Evolutionary conservation across 345 rosid genomes (phyloP).

Genomic region (Fremontodendron californicum): DNA sequence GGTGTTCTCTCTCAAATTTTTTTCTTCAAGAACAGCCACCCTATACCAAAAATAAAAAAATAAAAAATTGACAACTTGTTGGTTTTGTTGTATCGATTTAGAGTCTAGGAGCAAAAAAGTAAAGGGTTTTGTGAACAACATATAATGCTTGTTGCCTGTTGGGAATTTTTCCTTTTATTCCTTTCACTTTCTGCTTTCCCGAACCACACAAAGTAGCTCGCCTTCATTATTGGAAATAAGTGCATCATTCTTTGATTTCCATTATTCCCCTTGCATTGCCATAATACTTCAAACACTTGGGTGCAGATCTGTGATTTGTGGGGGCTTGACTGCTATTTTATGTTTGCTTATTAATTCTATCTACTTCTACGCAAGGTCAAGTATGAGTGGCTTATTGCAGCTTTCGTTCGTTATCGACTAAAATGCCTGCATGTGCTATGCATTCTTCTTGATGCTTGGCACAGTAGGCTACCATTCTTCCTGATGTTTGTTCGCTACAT

Average conservation of each 20-base stretch:
- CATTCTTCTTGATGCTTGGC: slow-evolving; percentile 70
- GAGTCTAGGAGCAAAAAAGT: background rate
- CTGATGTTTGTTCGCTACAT: slow-evolving; percentile 54
- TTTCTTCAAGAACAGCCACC: background rate
- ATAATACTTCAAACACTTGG: background rate
- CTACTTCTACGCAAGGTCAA: slow-evolving; percentile 58
- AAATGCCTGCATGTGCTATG: slow-evolving; percentile 63
- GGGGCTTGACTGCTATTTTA: slow-evolving; percentile 60
- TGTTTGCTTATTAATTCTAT: slow-evolving; percentile 68
- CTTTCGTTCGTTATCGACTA: slow-evolving; percentile 64
- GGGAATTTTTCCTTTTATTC: background rate
- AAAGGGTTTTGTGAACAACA: background rate
- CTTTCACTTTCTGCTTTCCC: background rate
- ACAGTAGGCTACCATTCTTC: slow-evolving; percentile 58
- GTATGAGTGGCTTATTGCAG: slow-evolving; percentile 71
- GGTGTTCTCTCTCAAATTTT: background rate
- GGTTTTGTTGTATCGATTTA: background rate
- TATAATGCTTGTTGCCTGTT: background rate
- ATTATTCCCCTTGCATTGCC: background rate
- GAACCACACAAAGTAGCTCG: background rate
- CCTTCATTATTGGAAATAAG: background rate
- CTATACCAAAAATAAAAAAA: background rate
- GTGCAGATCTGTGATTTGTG: slow-evolving; percentile 66
- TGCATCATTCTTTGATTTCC: background rate
- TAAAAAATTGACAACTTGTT: background rate